Base-by-base conservation (phyloP, 257 asterid genomes). In the Lycium barbarum region DNA sequence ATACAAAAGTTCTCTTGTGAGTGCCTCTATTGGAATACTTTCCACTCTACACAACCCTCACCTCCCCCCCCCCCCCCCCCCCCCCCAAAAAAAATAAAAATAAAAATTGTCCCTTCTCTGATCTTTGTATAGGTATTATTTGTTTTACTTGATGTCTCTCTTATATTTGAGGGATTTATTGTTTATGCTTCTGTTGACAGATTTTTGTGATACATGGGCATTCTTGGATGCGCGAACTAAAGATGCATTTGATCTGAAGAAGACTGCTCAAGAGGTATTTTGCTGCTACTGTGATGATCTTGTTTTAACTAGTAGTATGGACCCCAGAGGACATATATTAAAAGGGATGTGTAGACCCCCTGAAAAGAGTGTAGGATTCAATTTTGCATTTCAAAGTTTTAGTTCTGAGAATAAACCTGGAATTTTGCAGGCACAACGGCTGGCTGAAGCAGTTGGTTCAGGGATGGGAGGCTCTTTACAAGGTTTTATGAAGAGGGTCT, bases 371-470 rank as follows among this genome's bases (percentile, higher is more conserved):
- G 43, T 76, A 51, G 20, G 62, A 26, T 76, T 5, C 33, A 17
- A 35, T 79, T 68, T 53, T 40, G 53, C 54, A 3, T 6, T 81
- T 63, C 40, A 59, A 40, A 67, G 13, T 36, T 33, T 18, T 14
- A 54, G 78, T 83, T 36, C 59, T 26, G 62, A 67, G 54, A 18
- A 66, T 51, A 80, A 76, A 7, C 74, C 51, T 67, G n/a, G 11
- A 80, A 81, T 79, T 83, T 88, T 83, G 90, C 95, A 95, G 99
- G 97, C 89, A 1, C 92, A 89, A 85, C 91, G 94, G 84, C 87
- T 96, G 89, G 97, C 95, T 14, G 98, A 95, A 90, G 93, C 99
- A 53, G 91, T 96, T 84, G 91, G 93, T 59, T 97, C 97, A 76
- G 98, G 98, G 83, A 88, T 94, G 91, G 99, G 99, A 78, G 94